Conservation (phyloP, 202 grass and related monocot genomes). For the Schoenoplectus tabernaemontani region DNA sequence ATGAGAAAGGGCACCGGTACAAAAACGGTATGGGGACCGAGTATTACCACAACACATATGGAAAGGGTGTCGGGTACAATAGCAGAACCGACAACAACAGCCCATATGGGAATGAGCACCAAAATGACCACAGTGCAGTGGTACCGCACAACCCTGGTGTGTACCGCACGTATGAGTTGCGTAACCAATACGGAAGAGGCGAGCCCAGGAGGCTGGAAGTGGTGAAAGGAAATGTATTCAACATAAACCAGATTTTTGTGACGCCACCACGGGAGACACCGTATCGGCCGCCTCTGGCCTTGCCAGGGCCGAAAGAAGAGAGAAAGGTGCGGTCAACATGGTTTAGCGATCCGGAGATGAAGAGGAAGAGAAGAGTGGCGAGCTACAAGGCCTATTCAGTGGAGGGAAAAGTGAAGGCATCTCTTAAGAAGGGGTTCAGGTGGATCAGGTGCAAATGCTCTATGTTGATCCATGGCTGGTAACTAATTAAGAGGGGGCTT, state of each 20-base stretch:
- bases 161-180: conserved; percentile 30
- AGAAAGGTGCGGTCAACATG: conserved; percentile 27
- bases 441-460: conserved; percentile 91
- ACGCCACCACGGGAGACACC: conserved; percentile 27
- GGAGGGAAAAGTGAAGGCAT: conserved; percentile 71
- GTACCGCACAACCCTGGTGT: conserved; percentile 11
- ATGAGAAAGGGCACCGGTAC: conserved; percentile 31
- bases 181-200: conserved; percentile 9
- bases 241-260: conserved; percentile 31
- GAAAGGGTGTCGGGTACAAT: conserved; percentile 13
- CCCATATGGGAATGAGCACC: conserved; percentile 29
- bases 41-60: conserved; percentile 10
- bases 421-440: conserved; percentile 48
- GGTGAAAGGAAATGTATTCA: conserved; percentile 11
- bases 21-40: conserved; percentile 22
- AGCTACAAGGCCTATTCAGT: conserved; percentile 88
- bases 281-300: conserved; percentile 33
- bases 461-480: conserved; percentile 64
- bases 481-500: conserved; percentile 7
- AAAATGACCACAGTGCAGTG: neutral
- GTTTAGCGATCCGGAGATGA: conserved; percentile 87
- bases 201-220: conserved; percentile 19
- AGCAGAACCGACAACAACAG: conserved; percentile 19
- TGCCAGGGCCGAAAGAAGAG: conserved; percentile 37
- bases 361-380: conserved; percentile 56